Evolutionary conservation across 2,329 filamentous ascomycete species (phyloP), one percentile per base, ranked within the genome.

Genomic region (Aureobasidium sp.): DNA sequence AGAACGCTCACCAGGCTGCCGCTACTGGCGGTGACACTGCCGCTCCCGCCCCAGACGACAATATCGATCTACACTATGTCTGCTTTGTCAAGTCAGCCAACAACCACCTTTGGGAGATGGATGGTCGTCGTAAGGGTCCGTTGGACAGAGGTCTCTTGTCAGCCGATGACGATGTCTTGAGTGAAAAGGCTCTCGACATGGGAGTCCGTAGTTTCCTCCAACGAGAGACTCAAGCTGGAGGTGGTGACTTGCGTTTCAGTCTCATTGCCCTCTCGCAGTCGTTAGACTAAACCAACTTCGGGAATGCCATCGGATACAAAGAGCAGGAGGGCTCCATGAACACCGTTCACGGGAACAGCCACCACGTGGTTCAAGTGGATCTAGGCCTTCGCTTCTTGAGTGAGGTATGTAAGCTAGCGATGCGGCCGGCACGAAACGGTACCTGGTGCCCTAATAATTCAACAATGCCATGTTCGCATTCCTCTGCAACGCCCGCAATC

Each of bases 61-160:
- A 88, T 67, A 82, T 96, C n/a, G 93, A 97, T 71, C 80, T 97
- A 68, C 94, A 99, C 78, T 97, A 96, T 73, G 93, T 97, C 51
- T 94, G 90, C 71, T 99, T 97, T 75, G 89, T 94, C 58, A 94
- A 92, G 78, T 83, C 82, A 2, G 76, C 76, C 57, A 87, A 87
- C 61, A 82, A 82, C 7, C 73, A 76, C 53, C 79, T 95, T 45
- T 95, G 89, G 85, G 91, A 95, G 76, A 74, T 95, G 69, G 90
- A 95, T 74, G 91, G 91, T 0, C 74, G 81, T 25, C 79, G 88
- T 53, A 88, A 87, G 68, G 90, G 90, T 0, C 90, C 90, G 0
- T 75, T 93, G 49, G 84, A 90, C 66, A 79, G 89, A 15, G 79
- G 79, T 11, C 63, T 64, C 49, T 68, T 81, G 25, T 67, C 64